Percentiles rank a stretch among this genome's conserved stretches.
These are phyloP conservation scores for Pleurotus eryngii DNA, from an alignment of 768 basidiomycete genomes.

Conservation along the genomic window DNA sequence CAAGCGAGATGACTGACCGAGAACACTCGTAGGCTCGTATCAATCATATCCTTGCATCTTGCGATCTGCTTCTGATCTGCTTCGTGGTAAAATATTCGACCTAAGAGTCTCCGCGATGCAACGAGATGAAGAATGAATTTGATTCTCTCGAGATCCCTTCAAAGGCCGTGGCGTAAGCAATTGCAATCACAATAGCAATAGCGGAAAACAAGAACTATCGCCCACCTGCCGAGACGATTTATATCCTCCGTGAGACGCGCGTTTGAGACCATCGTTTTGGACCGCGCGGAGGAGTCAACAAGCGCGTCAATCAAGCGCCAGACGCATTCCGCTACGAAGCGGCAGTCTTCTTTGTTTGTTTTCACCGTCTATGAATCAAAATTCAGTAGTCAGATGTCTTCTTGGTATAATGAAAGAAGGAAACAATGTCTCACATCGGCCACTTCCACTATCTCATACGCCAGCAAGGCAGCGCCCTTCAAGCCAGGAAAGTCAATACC, in stretches of 20 bases:
- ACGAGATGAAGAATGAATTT: slow-evolving; percentile 5
- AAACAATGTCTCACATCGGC: not conserved
- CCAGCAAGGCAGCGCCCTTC: slow-evolving; percentile 4
- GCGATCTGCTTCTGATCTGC: slow-evolving; percentile 5
- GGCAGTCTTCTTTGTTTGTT: slow-evolving; percentile 6
- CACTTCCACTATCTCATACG: slow-evolving; percentile 2
- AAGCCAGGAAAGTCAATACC: slow-evolving; percentile 5
- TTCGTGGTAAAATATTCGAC: slow-evolving; percentile 4
- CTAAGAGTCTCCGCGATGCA: not conserved
- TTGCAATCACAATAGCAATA: not conserved
- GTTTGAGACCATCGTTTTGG: not conserved
- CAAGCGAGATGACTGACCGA: not conserved
- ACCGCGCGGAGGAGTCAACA: slow-evolving; percentile 2
- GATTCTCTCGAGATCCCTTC: slow-evolving; percentile 1
- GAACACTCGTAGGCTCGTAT: slow-evolving; percentile 6
- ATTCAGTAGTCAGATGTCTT: too few relatives aligned
- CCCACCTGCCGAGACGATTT: slow-evolving; percentile 1
- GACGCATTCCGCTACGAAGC: slow-evolving; percentile 2
- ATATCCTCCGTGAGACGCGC: not conserved
- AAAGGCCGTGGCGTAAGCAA: not conserved
- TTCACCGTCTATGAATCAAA: not conserved
- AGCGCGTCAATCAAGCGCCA: slow-evolving; percentile 6
- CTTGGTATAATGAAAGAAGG: too few relatives aligned
- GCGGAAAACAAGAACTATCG: not conserved
- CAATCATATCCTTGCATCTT: slow-evolving; percentile 8